phyloP scores from a whole-genome alignment of 768 basidiomycete genomes.

The Suillus tomentosus region DNA sequence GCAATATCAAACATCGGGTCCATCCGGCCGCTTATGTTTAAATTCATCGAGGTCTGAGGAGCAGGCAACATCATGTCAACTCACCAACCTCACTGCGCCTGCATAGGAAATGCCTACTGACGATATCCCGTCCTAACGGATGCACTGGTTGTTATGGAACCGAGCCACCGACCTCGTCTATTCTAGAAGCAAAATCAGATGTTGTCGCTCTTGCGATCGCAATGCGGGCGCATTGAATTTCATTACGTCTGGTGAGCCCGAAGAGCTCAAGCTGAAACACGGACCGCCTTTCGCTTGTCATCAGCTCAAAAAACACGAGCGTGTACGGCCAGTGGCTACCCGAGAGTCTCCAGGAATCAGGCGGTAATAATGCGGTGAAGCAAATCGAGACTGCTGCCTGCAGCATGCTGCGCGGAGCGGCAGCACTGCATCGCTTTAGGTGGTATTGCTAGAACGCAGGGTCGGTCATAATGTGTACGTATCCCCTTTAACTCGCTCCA shows the following conservation, averaged over 20 bases:
- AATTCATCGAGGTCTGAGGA: too few species aligned
- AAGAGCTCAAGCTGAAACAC: conserved; percentile 37
- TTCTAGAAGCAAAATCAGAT: conserved; percentile 51
- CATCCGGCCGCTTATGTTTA: conserved; percentile 7
- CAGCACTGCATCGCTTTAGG: too few species aligned
- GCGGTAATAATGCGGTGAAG: conserved; percentile 27
- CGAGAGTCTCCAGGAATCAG: neutral
- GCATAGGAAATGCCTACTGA: too few species aligned
- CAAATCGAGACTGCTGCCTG: conserved; percentile 49
- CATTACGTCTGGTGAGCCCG: conserved; percentile 46
- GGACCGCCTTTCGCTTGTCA: conserved; percentile 29
- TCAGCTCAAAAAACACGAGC: conserved; percentile 28
- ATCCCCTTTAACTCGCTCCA: conserved; percentile 9
- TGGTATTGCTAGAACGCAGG: too few species aligned
- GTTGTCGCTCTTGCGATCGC: conserved; percentile 57
- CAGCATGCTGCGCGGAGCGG: neutral
- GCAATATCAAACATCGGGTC: conserved; percentile 41
- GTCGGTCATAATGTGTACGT: too few species aligned
- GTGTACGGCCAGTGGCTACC: conserved; percentile 1
- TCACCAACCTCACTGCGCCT: too few species aligned
- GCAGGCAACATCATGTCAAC: too few species aligned
- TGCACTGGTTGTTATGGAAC: conserved; percentile 51
- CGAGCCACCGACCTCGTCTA: conserved; percentile 47
- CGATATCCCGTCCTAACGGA: too few species aligned
- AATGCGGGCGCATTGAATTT: conserved; percentile 60